Evolutionary conservation across 1,284 basidiomycete genomes (phyloP).

Genomic region (Hymenochaete sp.): DNA sequence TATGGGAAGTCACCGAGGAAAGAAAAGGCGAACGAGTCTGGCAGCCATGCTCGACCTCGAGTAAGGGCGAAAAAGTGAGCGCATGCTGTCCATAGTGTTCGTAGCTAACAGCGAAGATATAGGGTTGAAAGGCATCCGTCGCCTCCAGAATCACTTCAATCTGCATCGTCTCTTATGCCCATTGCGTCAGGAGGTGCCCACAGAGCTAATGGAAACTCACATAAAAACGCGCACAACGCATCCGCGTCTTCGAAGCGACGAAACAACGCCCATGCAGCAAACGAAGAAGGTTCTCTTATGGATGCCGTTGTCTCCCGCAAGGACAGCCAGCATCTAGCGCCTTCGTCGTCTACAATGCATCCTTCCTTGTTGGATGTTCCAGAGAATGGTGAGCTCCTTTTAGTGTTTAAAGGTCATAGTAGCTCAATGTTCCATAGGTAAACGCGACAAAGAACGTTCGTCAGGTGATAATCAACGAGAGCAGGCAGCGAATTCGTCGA

Average conservation of each 20-base stretch:
- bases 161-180: slow-evolving; percentile 50
- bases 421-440: background rate
- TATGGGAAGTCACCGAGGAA: slow-evolving; percentile 36
- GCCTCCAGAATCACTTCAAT: slow-evolving; percentile 63
- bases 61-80: slow-evolving; percentile 53
- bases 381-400: slow-evolving; percentile 3
- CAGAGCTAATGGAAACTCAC: slow-evolving; percentile 27
- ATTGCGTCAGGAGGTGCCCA: slow-evolving; percentile 25
- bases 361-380: slow-evolving; percentile 10
- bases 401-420: background rate
- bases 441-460: slow-evolving; percentile 9
- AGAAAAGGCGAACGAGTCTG: slow-evolving; percentile 35
- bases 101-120: slow-evolving; percentile 4
- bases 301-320: slow-evolving; percentile 16
- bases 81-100: slow-evolving; percentile 2
- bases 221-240: slow-evolving; percentile 18
- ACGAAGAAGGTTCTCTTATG: slow-evolving; percentile 14
- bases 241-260: slow-evolving; percentile 15
- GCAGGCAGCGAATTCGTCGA: slow-evolving; percentile 20
- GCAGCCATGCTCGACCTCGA: slow-evolving; percentile 30
- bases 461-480: slow-evolving; percentile 2
- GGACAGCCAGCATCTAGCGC: slow-evolving; percentile 14
- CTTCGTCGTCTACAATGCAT: slow-evolving; percentile 15
- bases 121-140: slow-evolving; percentile 57
- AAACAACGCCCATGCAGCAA: slow-evolving; percentile 7